A percentile compares a stretch with the other conserved stretches of the same genome.
Evolutionary conservation across 2,329 filamentous ascomycete species (phyloP).

Genomic region (Domatiomyces globalis): DNA sequence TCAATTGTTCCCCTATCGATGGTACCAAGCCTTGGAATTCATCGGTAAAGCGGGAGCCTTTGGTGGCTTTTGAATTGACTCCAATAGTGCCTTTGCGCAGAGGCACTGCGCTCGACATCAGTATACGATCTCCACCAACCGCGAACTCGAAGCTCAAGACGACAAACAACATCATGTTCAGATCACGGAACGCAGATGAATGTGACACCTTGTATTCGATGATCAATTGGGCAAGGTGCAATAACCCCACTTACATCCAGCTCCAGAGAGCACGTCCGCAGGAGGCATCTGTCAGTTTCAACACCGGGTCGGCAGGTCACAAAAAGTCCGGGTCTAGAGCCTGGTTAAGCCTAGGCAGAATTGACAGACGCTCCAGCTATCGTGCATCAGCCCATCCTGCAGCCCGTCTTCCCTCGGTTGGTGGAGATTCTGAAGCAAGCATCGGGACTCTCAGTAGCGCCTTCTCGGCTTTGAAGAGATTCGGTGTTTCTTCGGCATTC

Average conservation of each 20-base stretch:
- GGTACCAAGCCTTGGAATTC: conserved; percentile 1
- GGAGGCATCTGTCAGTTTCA: conserved; percentile 35
- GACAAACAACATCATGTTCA: conserved; percentile 79
- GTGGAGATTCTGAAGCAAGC: conserved; percentile 56
- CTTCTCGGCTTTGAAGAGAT: conserved; percentile 61
- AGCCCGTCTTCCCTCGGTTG: conserved; percentile 32
- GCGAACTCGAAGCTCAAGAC: conserved; percentile 53
- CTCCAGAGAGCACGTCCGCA: conserved; percentile 56
- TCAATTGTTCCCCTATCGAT: conserved; percentile 11
- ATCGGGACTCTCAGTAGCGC: conserved; percentile 64
- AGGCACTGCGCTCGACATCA: conserved; percentile 84
- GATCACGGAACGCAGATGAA: conserved; percentile 60
- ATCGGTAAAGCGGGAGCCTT: conserved; percentile 30
- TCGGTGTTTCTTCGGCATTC: conserved; percentile 63
- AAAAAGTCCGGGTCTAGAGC: conserved; percentile 25
- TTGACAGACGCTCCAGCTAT: conserved; percentile 38
- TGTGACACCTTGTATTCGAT: conserved; percentile 71
- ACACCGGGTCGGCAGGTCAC: conserved; percentile 43
- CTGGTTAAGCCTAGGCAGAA: conserved; percentile 38
- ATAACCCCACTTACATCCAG: conserved; percentile 80
- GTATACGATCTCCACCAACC: conserved; percentile 76
- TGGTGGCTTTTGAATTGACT: conserved; percentile 69
- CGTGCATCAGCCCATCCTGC: conserved; percentile 43
- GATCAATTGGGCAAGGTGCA: conserved; percentile 77
- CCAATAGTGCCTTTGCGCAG: conserved; percentile 80